Conservation (phyloP, 208 protist genomes). For the Acanthamoeba sp. region DNA sequence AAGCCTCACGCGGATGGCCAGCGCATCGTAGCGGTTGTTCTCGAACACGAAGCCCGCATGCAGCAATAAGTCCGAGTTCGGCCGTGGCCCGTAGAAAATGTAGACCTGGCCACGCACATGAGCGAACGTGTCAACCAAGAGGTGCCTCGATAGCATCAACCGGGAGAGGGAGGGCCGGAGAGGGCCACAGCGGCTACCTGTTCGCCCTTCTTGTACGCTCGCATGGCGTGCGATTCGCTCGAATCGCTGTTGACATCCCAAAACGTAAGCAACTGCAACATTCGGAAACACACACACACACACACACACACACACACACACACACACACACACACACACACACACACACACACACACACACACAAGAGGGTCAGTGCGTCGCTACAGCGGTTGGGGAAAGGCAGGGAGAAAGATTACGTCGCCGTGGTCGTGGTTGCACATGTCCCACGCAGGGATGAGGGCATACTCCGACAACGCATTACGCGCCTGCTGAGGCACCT, state of each 20-base stretch:
- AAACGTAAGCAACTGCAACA: slow-evolving; percentile 7
- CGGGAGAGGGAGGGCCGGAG: background rate
- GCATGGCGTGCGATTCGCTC: slow-evolving; percentile 28
- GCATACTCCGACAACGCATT: background rate
- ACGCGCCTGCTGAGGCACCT: background rate
- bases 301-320: background rate
- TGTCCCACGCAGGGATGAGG: slow-evolving; percentile 50
- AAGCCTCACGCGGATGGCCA: slow-evolving; percentile 32
- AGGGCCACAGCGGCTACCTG: background rate
- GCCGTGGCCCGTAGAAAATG: slow-evolving; percentile 57
- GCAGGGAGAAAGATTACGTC: background rate
- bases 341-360: no score
- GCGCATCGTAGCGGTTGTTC: slow-evolving; percentile 21
- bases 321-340: no score
- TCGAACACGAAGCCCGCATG: slow-evolving; percentile 52
- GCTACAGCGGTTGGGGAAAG: no score
- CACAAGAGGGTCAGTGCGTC: no score
- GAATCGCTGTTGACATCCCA: slow-evolving; percentile 37
- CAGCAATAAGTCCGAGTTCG: slow-evolving; percentile 39
- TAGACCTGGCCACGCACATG: background rate
- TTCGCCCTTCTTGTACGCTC: slow-evolving; percentile 43
- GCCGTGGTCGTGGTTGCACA: slow-evolving; percentile 61
- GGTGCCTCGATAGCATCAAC: background rate
- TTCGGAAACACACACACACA: background rate
- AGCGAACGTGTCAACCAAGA: background rate